Base-by-base conservation (phyloP, 2,329 filamentous ascomycete species). In the Ophiostoma sp. region DNA sequence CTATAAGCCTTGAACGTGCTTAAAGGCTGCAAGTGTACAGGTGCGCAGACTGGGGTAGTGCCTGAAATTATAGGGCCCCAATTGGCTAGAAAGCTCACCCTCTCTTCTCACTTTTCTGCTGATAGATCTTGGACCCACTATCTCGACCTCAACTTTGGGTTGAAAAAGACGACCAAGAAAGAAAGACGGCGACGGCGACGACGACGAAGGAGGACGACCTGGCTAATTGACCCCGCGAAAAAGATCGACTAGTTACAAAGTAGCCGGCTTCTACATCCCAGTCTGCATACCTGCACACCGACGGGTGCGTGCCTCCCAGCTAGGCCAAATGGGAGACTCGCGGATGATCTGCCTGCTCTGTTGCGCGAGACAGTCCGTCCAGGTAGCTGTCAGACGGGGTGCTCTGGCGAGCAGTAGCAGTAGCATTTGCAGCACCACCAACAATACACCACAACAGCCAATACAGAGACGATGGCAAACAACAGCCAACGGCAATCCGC, bases 281-380 rank as follows among this genome's bases (percentile, higher is more conserved):
- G 8, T 6, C 44, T 23, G 5, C 36, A 13, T 13, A 44, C 4
- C 52, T 10, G 60, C 33, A 15, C 36, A n/a, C 20, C 69, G 8
- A n/a, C 31, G 31, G 60, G 23, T 48, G 52, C 17, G 41, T 27
- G 15, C 23, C 35, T 7, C 3, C 17, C 52, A 8, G 31, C 60
- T 17, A 27, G 36, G 35, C 20, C 33, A 69, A 65, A 76, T 76
- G 75, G 72, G 68, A 44, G 70, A 73, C 52, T 23, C 73, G 6
- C 72, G 73, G 33, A 71, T 69, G 3, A 68, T 74, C 1, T 76
- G 75, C 65, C 62, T 73, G 52, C 64, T 74, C 52, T 75, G 74
- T 69, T 72, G 73, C 33, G 54, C 54, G 11, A 48, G 68, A 70
- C 70, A 71, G 23, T 70, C 70, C 5, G n/a, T 57, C 1, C 69